Percentiles rank a stretch among this genome's conserved stretches.
phyloP scores from a whole-genome alignment of 306 rosid genomes.

The Cucurbita argyrosperma region DNA sequence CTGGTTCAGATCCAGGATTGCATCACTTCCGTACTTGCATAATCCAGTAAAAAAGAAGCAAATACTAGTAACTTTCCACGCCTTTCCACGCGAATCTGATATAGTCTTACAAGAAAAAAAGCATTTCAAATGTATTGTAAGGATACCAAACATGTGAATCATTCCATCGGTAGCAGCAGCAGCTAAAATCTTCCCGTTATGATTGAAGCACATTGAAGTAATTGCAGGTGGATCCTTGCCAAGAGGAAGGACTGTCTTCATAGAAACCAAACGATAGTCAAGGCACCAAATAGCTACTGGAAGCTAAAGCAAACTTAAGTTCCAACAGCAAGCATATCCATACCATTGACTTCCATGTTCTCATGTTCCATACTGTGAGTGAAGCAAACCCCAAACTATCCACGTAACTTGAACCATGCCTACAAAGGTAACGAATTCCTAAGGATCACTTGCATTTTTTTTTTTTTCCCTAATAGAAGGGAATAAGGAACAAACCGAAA shows the following conservation, averaged over 20 bases:
- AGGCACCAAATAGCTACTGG: constrained; percentile 12
- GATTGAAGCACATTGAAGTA: constrained; percentile 87
- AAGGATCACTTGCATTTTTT: neutral
- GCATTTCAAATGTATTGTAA: constrained; percentile 9
- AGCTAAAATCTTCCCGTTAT: constrained; percentile 91
- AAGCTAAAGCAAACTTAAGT: neutral
- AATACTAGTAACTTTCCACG: neutral
- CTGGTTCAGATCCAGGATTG: neutral
- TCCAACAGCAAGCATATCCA: constrained; percentile 23
- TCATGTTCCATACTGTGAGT: constrained; percentile 94
- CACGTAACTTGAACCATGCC: constrained; percentile 42
- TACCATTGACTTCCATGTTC: constrained; percentile 91
- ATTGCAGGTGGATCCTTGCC: constrained; percentile 98
- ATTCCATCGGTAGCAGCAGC: constrained; percentile 92
- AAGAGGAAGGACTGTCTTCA: constrained; percentile 98
- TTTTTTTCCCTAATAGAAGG: neutral
- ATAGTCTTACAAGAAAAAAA: neutral
- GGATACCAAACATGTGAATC: constrained; percentile 99
- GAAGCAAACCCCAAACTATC: constrained; percentile 72
- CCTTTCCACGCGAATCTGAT: neutral
- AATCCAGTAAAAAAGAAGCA: neutral
- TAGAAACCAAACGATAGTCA: constrained; percentile 38
- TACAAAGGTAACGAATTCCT: constrained; percentile 18
- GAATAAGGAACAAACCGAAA: neutral
- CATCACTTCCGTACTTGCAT: neutral